Evolutionary conservation across 768 basidiomycete genomes (phyloP).

Genomic region (Trametes punicea): DNA sequence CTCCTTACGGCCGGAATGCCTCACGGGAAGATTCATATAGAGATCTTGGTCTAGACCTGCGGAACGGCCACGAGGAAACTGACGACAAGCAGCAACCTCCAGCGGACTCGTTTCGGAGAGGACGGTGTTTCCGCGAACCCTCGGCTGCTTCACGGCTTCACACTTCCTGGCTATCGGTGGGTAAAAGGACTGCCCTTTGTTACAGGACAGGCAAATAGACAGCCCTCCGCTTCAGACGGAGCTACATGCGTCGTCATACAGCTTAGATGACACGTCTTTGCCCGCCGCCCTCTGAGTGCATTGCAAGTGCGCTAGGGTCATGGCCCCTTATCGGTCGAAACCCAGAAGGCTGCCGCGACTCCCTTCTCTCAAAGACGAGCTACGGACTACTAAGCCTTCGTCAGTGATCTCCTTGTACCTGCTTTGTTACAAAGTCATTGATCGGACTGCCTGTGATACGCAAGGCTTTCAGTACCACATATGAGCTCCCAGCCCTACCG

Average conservation of each 20-base stretch:
- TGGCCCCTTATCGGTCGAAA: conserved; percentile 7
- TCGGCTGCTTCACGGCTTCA: conserved; percentile 14
- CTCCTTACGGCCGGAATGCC: not conserved
- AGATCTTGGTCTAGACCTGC: conserved; percentile 5
- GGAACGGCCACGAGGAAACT: conserved; percentile 13
- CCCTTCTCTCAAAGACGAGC: conserved; percentile 1
- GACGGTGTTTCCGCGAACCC: conserved; percentile 10
- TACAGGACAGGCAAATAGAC: not conserved
- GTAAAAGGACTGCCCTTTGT: not conserved
- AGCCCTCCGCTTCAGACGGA: conserved; percentile 12
- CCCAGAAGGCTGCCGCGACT: not conserved
- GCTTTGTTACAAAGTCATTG: conserved; percentile 9
- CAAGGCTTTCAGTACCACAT: conserved; percentile 12
- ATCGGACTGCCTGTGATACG: conserved; percentile 20
- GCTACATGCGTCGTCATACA: conserved; percentile 1
- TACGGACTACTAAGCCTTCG: conserved; percentile 6
- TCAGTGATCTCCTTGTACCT: conserved; percentile 11
- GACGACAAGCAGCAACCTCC: conserved; percentile 11
- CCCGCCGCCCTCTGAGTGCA: conserved; percentile 10
- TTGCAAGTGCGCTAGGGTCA: conserved; percentile 11
- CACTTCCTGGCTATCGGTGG: not conserved
- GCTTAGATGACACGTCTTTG: conserved; percentile 8
- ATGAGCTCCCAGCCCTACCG: conserved; percentile 15
- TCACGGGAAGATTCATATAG: conserved; percentile 5
- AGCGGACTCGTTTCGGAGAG: conserved; percentile 6